phyloP scores from a whole-genome alignment of 495 filamentous ascomycete species.

The Aspergillus carlsbadensis region DNA sequence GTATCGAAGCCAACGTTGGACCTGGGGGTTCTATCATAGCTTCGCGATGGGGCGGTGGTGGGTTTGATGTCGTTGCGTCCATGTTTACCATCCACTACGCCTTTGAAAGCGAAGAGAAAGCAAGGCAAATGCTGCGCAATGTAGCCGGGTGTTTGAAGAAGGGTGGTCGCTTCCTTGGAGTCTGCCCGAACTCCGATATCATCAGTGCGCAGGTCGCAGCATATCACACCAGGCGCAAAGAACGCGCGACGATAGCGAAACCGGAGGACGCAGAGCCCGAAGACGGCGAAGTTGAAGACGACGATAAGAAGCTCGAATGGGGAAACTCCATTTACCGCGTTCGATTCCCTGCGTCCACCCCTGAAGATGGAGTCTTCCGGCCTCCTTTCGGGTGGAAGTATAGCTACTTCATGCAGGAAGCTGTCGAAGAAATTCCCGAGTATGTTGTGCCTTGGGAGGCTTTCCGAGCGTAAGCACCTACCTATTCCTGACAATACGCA shows the following conservation, averaged over 20 bases:
- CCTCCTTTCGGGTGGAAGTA: slow-evolving; percentile 98
- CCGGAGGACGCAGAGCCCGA: slow-evolving; percentile 30
- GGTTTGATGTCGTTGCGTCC: slow-evolving; percentile 94
- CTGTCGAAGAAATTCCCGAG: slow-evolving; percentile 93
- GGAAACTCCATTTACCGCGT: slow-evolving; percentile 91
- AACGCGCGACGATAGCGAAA: slow-evolving; percentile 33
- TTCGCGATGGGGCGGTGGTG: slow-evolving; percentile 67
- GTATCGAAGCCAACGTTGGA: slow-evolving; percentile 69
- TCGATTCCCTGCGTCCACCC: slow-evolving; percentile 76
- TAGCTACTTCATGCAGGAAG: slow-evolving; percentile 91
- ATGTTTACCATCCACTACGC: slow-evolving; percentile 99
- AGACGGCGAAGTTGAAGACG: slow-evolving; percentile 53
- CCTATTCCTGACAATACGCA: slow-evolving; percentile 18
- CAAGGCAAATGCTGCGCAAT: slow-evolving; percentile 88
- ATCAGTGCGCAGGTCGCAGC: slow-evolving; percentile 64
- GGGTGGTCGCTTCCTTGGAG: slow-evolving; percentile 88
- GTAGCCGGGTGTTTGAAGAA: slow-evolving; percentile 88
- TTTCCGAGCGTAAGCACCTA: slow-evolving; percentile 66
- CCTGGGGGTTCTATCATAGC: slow-evolving; percentile 55
- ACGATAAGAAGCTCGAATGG: slow-evolving; percentile 63
- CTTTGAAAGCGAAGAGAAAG: slow-evolving; percentile 87
- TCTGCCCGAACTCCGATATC: slow-evolving; percentile 90
- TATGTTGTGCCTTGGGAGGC: slow-evolving; percentile 99
- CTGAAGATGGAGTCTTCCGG: slow-evolving; percentile 74
- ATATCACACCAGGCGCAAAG: slow-evolving; percentile 62